These are phyloP conservation scores for Xylaria flabelliformis DNA, from an alignment of 495 filamentous ascomycete species.

Conservation along the genomic window DNA sequence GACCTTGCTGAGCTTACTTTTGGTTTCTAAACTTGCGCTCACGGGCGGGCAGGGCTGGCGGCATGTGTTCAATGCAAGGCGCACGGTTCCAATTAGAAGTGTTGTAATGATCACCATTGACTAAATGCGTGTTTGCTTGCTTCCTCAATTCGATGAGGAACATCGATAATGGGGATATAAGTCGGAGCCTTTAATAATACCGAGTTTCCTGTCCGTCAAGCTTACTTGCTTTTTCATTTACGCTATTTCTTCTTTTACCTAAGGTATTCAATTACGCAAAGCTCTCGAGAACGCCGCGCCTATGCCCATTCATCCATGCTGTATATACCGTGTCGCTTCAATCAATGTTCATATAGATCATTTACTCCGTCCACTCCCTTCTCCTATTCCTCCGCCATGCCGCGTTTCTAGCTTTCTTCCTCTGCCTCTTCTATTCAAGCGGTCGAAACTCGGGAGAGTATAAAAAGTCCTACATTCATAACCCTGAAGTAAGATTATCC, in stretches of 20 bases:
- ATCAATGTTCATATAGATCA: conserved; percentile 15
- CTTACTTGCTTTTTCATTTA: conserved; percentile 1
- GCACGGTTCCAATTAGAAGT: not conserved
- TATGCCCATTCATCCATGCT: conserved; percentile 7
- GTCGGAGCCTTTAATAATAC: not conserved
- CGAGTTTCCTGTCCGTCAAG: no score
- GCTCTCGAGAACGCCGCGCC: conserved; percentile 13
- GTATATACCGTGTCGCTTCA: conserved; percentile 5
- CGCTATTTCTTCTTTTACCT: not conserved
- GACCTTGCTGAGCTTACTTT: not conserved
- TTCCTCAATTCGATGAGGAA: not conserved
- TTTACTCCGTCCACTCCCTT: not conserved
- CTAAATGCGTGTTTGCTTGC: not conserved
- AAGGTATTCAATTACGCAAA: not conserved
- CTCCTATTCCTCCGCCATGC: not conserved
- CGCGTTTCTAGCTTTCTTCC: not conserved
- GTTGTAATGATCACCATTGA: not conserved
- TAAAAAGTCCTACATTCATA: not conserved
- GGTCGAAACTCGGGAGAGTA: not conserved
- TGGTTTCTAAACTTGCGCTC: not conserved
- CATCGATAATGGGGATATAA: not conserved
- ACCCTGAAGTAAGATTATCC: not conserved
- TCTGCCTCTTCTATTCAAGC: not conserved
- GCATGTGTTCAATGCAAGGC: not conserved
- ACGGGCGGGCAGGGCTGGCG: not conserved